Base-by-base conservation (phyloP, 2,329 filamentous ascomycete species). In the Ophiostoma sp. region DNA sequence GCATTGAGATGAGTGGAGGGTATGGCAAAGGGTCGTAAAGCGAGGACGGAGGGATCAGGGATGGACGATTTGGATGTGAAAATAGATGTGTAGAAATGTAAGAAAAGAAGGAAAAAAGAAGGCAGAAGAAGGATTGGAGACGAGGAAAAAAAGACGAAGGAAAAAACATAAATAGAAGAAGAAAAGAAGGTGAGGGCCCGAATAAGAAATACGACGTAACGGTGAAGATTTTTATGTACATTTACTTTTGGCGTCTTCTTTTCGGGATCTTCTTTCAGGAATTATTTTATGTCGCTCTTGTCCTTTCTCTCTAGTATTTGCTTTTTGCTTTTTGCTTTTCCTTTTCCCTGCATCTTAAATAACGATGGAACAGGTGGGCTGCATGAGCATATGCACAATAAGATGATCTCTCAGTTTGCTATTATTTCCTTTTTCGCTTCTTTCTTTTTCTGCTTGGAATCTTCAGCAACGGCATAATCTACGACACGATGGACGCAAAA, bases 41-140 rank as follows among this genome's bases (percentile, higher is more conserved):
- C 55, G 12, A 60, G 38, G 27, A 60, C 55, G 55, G 52, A 60
- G 55, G 55, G 55, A 38, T 60, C 55, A 60, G 55, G 55, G 55
- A 38, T 60, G 55, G 27, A 52, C n/a, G 9, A 52, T 47, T 47
- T 47, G 18, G 27, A 4, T 55, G n/a, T 27, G 9, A 44, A 8
- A 4, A 44, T 7, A 5, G 12, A 52, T 52, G 4, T 27, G 6
- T 55, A 27, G 9, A 36, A 27, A 27, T 27, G 14, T 9, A n/a
- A 55, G 27, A 27, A 18, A 55, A 55, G 49, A 11, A 55, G 27
- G 7, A 4, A 7, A 27, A 63, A 27, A 45, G 41, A 64, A 64
- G 62, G 40, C 14, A n/a, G 38, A 36, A 55, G 18, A 11, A 55
- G 27, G 27, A 27, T 27, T 27, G 27, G 27, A 27, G 27, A 27